Evolutionary conservation across 306 rosid genomes (phyloP), one percentile per base, ranked within the genome.

Genomic region (Vigna reflexopilosa): DNA sequence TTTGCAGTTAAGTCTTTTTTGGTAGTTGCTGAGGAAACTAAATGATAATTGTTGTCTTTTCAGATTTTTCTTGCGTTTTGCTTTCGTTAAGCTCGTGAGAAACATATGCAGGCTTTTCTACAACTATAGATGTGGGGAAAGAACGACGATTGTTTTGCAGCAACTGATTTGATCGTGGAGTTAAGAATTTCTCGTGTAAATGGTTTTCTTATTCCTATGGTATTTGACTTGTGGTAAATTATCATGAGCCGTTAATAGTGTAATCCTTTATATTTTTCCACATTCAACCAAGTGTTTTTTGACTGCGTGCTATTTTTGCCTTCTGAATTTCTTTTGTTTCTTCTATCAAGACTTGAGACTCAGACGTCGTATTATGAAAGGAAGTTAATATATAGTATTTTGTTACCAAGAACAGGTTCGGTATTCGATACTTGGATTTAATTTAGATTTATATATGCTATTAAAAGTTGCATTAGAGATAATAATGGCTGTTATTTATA

Each of bases 51-150:
- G 57, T 58, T 22, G 73, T 71, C 59, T 71, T 72, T 82, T 57
- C 89, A 87, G 88, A 90, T 77, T 88, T 88, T 84, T 87, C 86
- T 83, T 64, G 83, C 86, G 75, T 84, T 82, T 82, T 87, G 84
- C 72, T 83, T 36, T 24, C 16, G 80, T 77, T 88, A 83, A 82
- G 92, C 88, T 85, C 77, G 87, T 77, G 86, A 84, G 85, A 86
- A 88, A 86, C 64, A 75, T 66, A 26, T 81, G 75, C 84, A 36
- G 73, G 89, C 87, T 81, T 86, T 84, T 82, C 77, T 78, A 51
- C 70, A 85, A 75, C 80, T 81, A 78, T 75, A 67, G 44, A 79
- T 81, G 74, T 72, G 67, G 54, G 50, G 54, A 78, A 77, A 72
- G 73, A 51, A 67, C 38, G 73, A 80, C 68, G 75, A 66, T 71